Conservation (phyloP, 352 stramenopile genomes). For the Phytopythium ostracodes region DNA sequence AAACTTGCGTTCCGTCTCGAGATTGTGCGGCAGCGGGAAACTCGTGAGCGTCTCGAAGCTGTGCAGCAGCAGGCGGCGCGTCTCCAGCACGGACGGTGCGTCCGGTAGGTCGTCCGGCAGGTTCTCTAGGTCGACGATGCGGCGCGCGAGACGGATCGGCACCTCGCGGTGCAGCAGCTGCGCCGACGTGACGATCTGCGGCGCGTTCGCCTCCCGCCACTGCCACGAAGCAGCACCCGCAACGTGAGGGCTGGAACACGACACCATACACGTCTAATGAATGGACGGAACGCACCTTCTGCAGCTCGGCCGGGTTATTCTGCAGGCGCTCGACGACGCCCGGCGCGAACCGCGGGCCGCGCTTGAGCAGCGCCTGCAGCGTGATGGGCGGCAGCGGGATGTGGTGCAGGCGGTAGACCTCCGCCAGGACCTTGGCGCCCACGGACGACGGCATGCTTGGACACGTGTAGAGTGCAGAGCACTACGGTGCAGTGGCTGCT, state of each 20-base stretch:
- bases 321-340: constrained; percentile 49
- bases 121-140: constrained; percentile 84
- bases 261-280: no score
- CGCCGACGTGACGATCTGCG: constrained; percentile 72
- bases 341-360: constrained; percentile 44
- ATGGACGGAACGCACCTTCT: constrained; percentile 12
- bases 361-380: constrained; percentile 69
- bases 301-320: constrained; percentile 36
- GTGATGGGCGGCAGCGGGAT: constrained; percentile 78
- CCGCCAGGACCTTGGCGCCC: constrained; percentile 60
- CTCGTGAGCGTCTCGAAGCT: constrained; percentile 75
- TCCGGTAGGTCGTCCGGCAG: constrained; percentile 62
- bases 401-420: constrained; percentile 83
- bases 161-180: constrained; percentile 76
- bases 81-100: constrained; percentile 48
- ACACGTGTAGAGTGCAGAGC: not conserved
- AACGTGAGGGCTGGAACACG: not conserved
- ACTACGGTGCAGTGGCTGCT: no score
- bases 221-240: no score
- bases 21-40: constrained; percentile 49
- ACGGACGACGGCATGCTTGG: constrained; percentile 29
- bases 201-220: constrained; percentile 65
- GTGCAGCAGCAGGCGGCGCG: constrained; percentile 57
- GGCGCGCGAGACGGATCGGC: constrained; percentile 72
- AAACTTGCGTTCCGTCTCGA: constrained; percentile 54